Evolutionary conservation across 2,329 filamentous ascomycete genomes (phyloP).

Genomic region (Sclerotinia spermophila): DNA sequence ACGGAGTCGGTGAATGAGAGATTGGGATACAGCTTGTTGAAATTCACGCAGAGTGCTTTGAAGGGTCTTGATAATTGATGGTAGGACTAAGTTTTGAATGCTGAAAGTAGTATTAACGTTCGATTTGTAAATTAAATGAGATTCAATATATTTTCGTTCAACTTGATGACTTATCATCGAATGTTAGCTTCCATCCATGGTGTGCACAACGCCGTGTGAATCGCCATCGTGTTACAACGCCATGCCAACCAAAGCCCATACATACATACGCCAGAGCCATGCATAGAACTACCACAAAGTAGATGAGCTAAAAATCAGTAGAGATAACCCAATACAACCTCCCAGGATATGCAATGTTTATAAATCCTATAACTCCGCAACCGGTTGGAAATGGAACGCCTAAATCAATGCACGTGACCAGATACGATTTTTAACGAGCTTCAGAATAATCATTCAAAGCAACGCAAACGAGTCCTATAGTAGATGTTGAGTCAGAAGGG

Average conservation of each 20-base stretch:
- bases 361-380: constrained; percentile 12
- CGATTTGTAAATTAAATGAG: background rate
- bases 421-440: constrained; percentile 25
- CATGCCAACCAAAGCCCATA: background rate
- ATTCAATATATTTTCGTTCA: background rate
- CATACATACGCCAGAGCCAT: constrained; percentile 1
- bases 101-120: background rate
- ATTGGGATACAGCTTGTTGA: background rate
- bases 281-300: background rate
- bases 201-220: background rate
- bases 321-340: background rate
- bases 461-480: constrained; percentile 54
- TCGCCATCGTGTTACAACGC: background rate
- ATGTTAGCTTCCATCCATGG: background rate
- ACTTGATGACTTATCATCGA: background rate
- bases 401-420: constrained; percentile 2
- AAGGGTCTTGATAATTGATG: background rate
- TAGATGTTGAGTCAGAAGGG: background rate
- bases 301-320: background rate
- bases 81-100: background rate
- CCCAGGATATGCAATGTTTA: background rate
- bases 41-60: background rate
- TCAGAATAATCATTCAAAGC: constrained; percentile 62
- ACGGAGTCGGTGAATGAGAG: background rate
- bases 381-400: constrained; percentile 7